Conservation (phyloP, 306 rosid species). For the Gastrolobium bilobum region DNA sequence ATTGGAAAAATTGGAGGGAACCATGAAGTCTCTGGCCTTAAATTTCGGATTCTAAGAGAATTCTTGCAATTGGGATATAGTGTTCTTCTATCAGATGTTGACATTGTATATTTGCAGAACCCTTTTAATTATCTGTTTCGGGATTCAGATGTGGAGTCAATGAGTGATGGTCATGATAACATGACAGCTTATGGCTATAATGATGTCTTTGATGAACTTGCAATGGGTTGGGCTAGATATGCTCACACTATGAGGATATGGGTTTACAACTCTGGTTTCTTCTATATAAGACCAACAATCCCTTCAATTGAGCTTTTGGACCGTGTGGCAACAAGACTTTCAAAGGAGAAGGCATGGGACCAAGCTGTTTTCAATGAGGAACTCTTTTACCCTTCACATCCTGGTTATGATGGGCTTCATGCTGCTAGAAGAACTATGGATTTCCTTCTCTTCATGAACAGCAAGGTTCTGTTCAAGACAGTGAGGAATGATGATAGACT, state of each 20-base stretch:
- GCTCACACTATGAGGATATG: constrained; percentile 96
- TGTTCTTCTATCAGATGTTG: constrained; percentile 93
- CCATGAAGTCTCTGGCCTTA: constrained; percentile 85
- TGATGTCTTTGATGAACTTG: constrained; percentile 80
- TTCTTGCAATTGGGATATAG: constrained; percentile 89
- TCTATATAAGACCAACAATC: constrained; percentile 88
- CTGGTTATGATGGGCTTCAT: constrained; percentile 85
- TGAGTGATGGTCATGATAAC: constrained; percentile 93
- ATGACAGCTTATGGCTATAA: constrained; percentile 84
- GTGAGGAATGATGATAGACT: constrained; percentile 76
- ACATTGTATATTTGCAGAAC: constrained; percentile 91
- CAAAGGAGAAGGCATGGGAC: constrained; percentile 82
- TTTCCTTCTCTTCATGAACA: constrained; percentile 85
- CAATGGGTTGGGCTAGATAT: constrained; percentile 94
- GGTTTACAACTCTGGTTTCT: constrained; percentile 96
- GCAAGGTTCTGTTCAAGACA: constrained; percentile 88
- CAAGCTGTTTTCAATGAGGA: constrained; percentile 98
- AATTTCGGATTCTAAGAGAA: constrained; percentile 87
- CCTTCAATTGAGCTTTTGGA: constrained; percentile 92
- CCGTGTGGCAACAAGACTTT: constrained; percentile 85
- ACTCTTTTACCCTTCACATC: constrained; percentile 83
- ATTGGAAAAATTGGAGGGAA: constrained; percentile 74
- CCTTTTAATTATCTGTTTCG: constrained; percentile 79
- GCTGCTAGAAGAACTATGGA: constrained; percentile 93
- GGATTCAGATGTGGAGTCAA: constrained; percentile 92